Evolutionary conservation across 106 monocot genomes (phyloP).

Genomic region (Allium fistulosum): DNA sequence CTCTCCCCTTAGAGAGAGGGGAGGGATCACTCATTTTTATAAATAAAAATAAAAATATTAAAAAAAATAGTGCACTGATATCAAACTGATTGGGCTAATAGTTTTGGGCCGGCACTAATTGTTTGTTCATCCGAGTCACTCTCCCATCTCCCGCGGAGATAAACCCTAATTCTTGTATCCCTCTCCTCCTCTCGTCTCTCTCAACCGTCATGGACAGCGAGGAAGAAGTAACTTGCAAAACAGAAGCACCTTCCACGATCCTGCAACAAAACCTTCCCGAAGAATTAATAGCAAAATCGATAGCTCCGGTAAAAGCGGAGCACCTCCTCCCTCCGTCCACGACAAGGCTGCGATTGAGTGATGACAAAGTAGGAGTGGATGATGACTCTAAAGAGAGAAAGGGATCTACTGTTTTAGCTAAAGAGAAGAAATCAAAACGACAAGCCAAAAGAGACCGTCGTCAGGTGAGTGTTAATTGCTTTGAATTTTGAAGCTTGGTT

Average conservation of each 20-base stretch:
- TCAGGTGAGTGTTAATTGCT: constrained; percentile 32
- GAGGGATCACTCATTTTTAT: too few species aligned
- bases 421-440: constrained; percentile 88
- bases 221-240: background rate
- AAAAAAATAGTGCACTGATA: too few species aligned
- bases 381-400: constrained; percentile 14
- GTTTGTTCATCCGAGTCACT: too few species aligned
- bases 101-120: too few species aligned
- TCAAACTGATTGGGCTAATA: too few species aligned
- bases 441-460: constrained; percentile 81
- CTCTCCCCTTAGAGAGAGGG: too few species aligned
- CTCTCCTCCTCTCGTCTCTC: background rate
- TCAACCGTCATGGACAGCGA: background rate
- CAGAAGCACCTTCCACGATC: background rate
- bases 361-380: background rate
- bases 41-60: too few species aligned
- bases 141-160: background rate
- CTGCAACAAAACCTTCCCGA: constrained; percentile 21
- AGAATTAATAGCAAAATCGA: constrained; percentile 67
- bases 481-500: background rate
- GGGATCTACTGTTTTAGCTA: constrained; percentile 9
- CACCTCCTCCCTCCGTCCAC: constrained; percentile 60
- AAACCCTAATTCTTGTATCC: constrained; percentile 5
- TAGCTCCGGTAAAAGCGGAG: constrained; percentile 80
- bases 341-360: constrained; percentile 12